phyloP scores from a whole-genome alignment of 1,284 basidiomycete genomes.

The Trichosporon sp. region DNA sequence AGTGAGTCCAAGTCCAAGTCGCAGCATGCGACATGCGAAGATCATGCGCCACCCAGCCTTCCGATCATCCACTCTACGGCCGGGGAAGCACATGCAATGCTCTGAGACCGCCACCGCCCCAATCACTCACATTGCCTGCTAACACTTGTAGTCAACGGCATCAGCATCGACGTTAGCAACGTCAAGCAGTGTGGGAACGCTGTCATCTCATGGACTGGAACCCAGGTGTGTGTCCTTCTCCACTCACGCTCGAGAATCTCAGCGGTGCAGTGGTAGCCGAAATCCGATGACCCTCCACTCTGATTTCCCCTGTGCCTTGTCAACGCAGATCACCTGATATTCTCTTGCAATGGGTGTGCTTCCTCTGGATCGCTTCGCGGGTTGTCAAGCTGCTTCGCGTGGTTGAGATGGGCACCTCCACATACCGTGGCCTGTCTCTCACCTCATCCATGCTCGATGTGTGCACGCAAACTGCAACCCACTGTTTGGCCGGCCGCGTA shows the following conservation, averaged over 20 bases:
- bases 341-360: too few species aligned
- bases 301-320: too few species aligned
- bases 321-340: too few species aligned
- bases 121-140: background rate
- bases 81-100: background rate
- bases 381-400: too few species aligned
- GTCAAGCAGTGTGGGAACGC: slow-evolving; percentile 39
- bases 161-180: slow-evolving; percentile 30
- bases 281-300: background rate
- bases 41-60: background rate
- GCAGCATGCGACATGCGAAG: background rate
- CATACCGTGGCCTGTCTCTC: too few species aligned
- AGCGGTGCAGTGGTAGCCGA: background rate
- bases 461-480: background rate
- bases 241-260: background rate
- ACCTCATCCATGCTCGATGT: too few species aligned
- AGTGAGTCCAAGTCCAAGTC: too few species aligned
- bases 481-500: background rate
- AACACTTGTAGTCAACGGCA: slow-evolving; percentile 28
- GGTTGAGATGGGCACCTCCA: too few species aligned
- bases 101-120: background rate
- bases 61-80: background rate
- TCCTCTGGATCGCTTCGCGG: too few species aligned
- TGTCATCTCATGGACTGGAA: slow-evolving; percentile 39
- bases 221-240: slow-evolving; percentile 24